Base-by-base conservation (phyloP, 371 early-diverging fungal species). In the Smittium culicis region DNA sequence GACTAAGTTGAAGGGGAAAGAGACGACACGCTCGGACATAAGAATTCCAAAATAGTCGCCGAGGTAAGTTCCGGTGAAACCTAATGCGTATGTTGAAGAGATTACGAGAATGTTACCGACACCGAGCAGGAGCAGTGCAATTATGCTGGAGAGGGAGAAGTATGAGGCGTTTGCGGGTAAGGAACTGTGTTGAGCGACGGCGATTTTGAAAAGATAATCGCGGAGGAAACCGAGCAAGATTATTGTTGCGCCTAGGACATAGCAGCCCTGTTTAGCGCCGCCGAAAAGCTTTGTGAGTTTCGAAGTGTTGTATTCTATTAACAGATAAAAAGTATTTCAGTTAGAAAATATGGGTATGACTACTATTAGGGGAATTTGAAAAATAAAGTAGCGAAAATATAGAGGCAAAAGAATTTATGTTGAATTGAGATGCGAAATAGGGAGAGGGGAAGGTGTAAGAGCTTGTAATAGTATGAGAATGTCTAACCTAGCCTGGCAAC, bases 21-120 rank as follows among this genome's bases (percentile, higher is more conserved):
- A 85, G 17, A 90, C 91, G 64, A 93, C 91, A 45, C 88, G 85
- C 67, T 81, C 80, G 34, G 83, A 80, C 93, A 93, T 94, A 70
- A 92, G 75, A 61, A 94, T 92, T 61, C 94, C 94, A 81, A 93
- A 94, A 76, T 94, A 94, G 74, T 92, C 93, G 2, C 63, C 63
- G 34, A 94, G 78, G 70, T 92, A 94, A 28, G 94, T 94, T 61
- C 94, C 94, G 30, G 89, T 90, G 69, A 94, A 81, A 65, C 94
- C 94, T 31, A 94, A 79, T 57, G 82, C 83, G 74, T 82, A 92
- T 86, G 90, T 94, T 57, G 91, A 90, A 25, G 88, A 79, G n/a
- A 90, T 70, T 0, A 94, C 94, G 66, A 94, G 81, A 28, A 81
- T 57, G 73, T 86, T 87, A 27, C 94, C 94, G 34, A 80, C 67